Evolutionary conservation across 2,329 filamentous ascomycete genomes (phyloP), one percentile per base, ranked within the genome.

Genomic region (Pseudogymnoascus sp.): DNA sequence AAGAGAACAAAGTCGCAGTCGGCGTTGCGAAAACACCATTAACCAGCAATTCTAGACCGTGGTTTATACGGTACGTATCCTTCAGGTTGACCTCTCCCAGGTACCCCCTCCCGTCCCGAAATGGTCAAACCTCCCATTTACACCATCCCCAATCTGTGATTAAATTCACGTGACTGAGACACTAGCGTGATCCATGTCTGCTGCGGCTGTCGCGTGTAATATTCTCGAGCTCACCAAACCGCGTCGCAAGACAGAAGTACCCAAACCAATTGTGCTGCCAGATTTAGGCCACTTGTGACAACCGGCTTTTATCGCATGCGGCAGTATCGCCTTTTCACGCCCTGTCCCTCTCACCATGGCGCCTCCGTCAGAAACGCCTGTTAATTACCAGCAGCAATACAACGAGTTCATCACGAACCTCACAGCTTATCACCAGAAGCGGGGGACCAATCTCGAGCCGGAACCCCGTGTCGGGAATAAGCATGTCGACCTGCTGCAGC

Each of bases 381-480:
- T n/a, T 9, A 33, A 56, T 19, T 56, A 56, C 50, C 50, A 56
- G 50, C 50, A 83, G 60, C 90, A 95, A 76, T 91, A 91, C 76
- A 83, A 88, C 63, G 86, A 89, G 46, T 96, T 96, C 74, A 89
- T 96, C 72, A 80, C 83, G 68, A 86, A 88, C 71, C 78, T 96
- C 63, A 82, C 80, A 60, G 84, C 81, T 56, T 96, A 91, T 73
- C 91, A 96, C 75, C 82, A 87, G 70, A 85, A 90, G 75, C 85
- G 91, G 77, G 91, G 91, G 62, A 96, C 90, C 7, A 77, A 81
- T 64, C 86, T 96, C 68, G 91, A 96, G 65, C 82, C 87, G 31
- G 88, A 93, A 73, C 91, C 91, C 61, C 92, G 90, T 77, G 86
- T 96, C 69, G 91, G 90, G 65, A 83, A 83, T 68, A 87, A 87